Evolutionary conservation across 192 early-diverging fungal genomes (phyloP).

Genomic region (Coemansia erecta): DNA sequence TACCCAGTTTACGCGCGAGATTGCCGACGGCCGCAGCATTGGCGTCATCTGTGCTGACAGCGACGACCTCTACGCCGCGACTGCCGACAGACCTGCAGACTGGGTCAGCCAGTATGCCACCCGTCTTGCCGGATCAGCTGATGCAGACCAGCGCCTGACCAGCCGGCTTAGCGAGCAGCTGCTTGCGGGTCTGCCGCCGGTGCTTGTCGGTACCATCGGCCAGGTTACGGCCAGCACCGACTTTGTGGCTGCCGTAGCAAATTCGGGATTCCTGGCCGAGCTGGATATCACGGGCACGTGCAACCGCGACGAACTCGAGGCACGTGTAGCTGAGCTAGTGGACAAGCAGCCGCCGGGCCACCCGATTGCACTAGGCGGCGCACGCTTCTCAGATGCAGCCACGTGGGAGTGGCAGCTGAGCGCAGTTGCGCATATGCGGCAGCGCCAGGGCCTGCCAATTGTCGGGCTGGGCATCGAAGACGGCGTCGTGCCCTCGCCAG

Average conservation of each 20-base stretch:
- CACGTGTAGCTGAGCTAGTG: constrained; percentile 69
- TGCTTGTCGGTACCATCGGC: constrained; percentile 89
- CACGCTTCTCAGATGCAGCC: constrained; percentile 69
- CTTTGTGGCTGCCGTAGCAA: constrained; percentile 85
- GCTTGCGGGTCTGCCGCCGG: constrained; percentile 61
- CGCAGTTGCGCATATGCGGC: constrained; percentile 69
- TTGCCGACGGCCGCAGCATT: constrained; percentile 84
- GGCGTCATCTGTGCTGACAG: constrained; percentile 26
- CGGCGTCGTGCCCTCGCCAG: constrained; percentile 67
- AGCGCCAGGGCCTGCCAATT: constrained; percentile 78
- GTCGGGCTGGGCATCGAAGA: constrained; percentile 82
- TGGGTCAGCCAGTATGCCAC: constrained; percentile 83
- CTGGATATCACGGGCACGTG: constrained; percentile 81
- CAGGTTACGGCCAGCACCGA: constrained; percentile 74
- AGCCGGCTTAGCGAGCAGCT: constrained; percentile 14
- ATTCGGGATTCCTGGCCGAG: constrained; percentile 91
- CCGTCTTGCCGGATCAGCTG: constrained; percentile 58
- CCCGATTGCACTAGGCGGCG: constrained; percentile 82
- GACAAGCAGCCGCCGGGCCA: constrained; percentile 71
- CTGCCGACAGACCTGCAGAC: constrained; percentile 57
- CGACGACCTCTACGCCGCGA: background rate
- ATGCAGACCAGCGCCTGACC: no score
- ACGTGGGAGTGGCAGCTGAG: constrained; percentile 80
- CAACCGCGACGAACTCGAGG: constrained; percentile 65
- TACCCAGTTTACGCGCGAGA: constrained; percentile 62